Conservation (phyloP, 257 asterid species). For the Anisodus tanguticus region DNA sequence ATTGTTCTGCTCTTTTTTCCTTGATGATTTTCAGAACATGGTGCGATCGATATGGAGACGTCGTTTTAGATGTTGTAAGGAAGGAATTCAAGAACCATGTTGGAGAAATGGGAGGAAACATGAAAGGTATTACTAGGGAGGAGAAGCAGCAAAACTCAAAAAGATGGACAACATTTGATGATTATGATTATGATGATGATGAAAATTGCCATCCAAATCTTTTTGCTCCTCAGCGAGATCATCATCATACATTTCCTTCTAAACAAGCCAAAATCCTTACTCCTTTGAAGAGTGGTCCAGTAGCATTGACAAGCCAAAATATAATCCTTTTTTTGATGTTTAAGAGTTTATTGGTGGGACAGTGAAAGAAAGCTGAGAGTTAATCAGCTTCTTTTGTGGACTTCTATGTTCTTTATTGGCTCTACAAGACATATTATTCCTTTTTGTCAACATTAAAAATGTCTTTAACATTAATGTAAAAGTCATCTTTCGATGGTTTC, state of each 20-base stretch:
- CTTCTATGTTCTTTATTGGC: background rate
- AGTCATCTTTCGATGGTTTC: constrained; percentile 10
- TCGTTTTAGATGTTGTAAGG: constrained; percentile 71
- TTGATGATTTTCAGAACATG: constrained; percentile 50
- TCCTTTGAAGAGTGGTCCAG: constrained; percentile 39
- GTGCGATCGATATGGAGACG: constrained; percentile 66
- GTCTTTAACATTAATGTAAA: background rate
- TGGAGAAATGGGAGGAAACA: constrained; percentile 55
- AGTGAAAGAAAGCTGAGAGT: constrained; percentile 21
- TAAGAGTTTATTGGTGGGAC: constrained; percentile 25
- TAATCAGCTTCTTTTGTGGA: constrained; percentile 19
- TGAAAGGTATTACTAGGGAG: constrained; percentile 35
- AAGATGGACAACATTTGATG: constrained; percentile 66
- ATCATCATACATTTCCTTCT: constrained; percentile 33
- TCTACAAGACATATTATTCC: background rate
- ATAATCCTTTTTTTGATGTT: constrained; percentile 76
- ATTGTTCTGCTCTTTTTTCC: background rate
- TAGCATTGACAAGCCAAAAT: constrained; percentile 61
- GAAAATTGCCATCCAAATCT: constrained; percentile 70
- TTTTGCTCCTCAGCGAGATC: constrained; percentile 48
- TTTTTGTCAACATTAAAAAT: background rate
- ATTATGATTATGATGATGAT: constrained; percentile 49
- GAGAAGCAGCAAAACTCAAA: constrained; percentile 46
- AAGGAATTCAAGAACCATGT: constrained; percentile 77
- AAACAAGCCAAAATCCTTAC: constrained; percentile 43